Evolutionary conservation across 345 rosid genomes (phyloP), one percentile per base, ranked within the genome.

Genomic region (Boechera divaricarpa): DNA sequence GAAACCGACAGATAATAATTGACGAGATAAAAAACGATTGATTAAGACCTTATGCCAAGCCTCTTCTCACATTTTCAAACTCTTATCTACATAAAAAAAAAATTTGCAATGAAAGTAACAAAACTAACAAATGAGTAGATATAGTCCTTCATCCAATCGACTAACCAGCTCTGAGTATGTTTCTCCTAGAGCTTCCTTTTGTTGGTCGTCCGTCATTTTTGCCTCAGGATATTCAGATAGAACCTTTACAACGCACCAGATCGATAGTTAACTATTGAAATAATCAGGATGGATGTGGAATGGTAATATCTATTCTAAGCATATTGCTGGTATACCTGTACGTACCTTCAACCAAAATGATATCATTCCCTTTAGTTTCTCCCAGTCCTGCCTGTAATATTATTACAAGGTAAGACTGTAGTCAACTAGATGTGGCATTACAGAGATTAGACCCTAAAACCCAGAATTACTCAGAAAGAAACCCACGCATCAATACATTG

Each of bases 281-380:
- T 69, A 42, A 62, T 41, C 55, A 57, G 13, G 78, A 56, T 6
- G 39, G 26, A 41, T 11, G 55, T 5, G 16, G 24, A 63, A 62
- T 21, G 24, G 24, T 21, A 18, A 18, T n/a, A 74, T 29, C 21
- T 48, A 48, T 72, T 55, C 31, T 55, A 65, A 51, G 44, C 35
- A 75, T 74, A 53, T 78, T 18, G 65, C 72, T 58, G 76, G 83
- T 94, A 75, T 90, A 87, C 95, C 90, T 86, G 90, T 81, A 88
- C 91, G 74, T 91, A 95, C 99, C 93, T 92, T 95, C 90, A 95
- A 81, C 85, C 87, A 84, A 82, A 76, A 92, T 57, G 93, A 95
- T 41, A 95, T 79, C 81, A 83, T 73, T 81, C 77, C 82, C 88
- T 88, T 92, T 85, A 95, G 79, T 73, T 88, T 86, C 57, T 83